Base-by-base conservation (phyloP, 768 basidiomycete genomes). In the Hysterangium stoloniferum region DNA sequence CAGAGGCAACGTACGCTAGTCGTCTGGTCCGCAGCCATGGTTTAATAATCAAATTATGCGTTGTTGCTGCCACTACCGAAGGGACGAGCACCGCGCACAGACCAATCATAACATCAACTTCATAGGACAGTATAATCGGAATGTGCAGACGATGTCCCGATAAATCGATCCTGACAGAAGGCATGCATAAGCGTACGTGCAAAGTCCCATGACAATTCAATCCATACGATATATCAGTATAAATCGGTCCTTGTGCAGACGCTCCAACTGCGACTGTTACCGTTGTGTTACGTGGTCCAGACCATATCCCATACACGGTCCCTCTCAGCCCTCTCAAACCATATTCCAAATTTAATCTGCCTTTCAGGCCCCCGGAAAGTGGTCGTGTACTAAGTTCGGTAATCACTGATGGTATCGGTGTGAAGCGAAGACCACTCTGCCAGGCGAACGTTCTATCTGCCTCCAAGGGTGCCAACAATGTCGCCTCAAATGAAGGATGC, bases 1-100 rank as follows among this genome's bases (percentile, higher is more conserved):
- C 29, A 57, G 45, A 28, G 29, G 61, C 6, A 53, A 59, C 77
- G 65, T 56, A 83, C 83, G 69, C 68, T 41, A 74, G 62, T 60
- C 82, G 74, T 57, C 71, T 71, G 42, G 65, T 68, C 28, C 74
- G 76, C 50, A 75, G 73, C 32, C 74, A 71, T 44, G 80, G 81
- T 57, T 75, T 72, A 36, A 84, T 61, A 48, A 78, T 61, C 56
- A 80, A 75, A 35, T 76, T 51, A 29, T 51, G 49, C 36, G 27
- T 31, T 25, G 43, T 13, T 28, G 29, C 49, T 28, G 49, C 49
- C 6, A 51, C 9, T 19, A 40, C 37, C 4, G 49, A 51, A 8
- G 49, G 49, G 4, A 51, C 49, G 17, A 51, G 40, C 24, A 51
- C 7, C 5, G 38, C 40, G 38, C 49, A 51, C 40, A 51, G 17